Percentiles rank a stretch among this genome's conserved stretches.
phyloP scores from a whole-genome alignment of 1,284 basidiomycete species.

The Puccinia hordei region DNA sequence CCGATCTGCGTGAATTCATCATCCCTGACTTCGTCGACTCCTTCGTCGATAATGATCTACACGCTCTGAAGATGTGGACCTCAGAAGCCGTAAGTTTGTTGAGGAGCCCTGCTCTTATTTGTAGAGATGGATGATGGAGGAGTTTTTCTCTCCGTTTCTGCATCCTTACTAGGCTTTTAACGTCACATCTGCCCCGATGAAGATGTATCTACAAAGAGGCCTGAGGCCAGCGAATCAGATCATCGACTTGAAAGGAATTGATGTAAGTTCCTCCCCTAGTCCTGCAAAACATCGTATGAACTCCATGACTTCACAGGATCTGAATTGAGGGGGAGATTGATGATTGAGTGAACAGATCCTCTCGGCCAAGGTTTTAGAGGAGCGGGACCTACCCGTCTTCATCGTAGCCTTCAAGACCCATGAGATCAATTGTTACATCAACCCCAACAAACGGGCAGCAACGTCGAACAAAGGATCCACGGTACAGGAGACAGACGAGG shows the following conservation, averaged over 20 bases:
- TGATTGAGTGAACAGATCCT: slow-evolving; percentile 64
- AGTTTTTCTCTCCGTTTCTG: not conserved
- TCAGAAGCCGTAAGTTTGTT: slow-evolving; percentile 81
- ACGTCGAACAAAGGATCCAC: no score
- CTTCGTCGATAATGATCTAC: slow-evolving; percentile 83
- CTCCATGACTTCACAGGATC: no score
- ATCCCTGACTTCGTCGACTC: slow-evolving; percentile 97
- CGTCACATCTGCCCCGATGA: slow-evolving; percentile 95
- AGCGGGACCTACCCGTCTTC: slow-evolving; percentile 79
- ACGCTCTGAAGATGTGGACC: slow-evolving; percentile 86
- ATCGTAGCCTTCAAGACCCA: slow-evolving; percentile 92
- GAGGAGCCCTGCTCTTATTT: not conserved
- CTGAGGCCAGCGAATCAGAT: slow-evolving; percentile 86
- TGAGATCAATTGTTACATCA: slow-evolving; percentile 88
- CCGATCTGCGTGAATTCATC: slow-evolving; percentile 93
- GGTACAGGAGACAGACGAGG: not conserved
- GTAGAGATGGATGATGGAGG: not conserved
- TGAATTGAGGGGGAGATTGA: not conserved
- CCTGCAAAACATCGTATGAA: slow-evolving; percentile 26
- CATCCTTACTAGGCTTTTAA: slow-evolving; percentile 76
- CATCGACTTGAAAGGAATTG: slow-evolving; percentile 90
- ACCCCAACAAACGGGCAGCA: slow-evolving; percentile 62
- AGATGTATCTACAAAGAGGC: slow-evolving; percentile 86
- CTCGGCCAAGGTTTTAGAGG: slow-evolving; percentile 82
- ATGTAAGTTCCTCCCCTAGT: slow-evolving; percentile 66